Evolutionary conservation across 257 asterid genomes (phyloP), one percentile per base, ranked within the genome.

Genomic region (Ilex aquifolium): DNA sequence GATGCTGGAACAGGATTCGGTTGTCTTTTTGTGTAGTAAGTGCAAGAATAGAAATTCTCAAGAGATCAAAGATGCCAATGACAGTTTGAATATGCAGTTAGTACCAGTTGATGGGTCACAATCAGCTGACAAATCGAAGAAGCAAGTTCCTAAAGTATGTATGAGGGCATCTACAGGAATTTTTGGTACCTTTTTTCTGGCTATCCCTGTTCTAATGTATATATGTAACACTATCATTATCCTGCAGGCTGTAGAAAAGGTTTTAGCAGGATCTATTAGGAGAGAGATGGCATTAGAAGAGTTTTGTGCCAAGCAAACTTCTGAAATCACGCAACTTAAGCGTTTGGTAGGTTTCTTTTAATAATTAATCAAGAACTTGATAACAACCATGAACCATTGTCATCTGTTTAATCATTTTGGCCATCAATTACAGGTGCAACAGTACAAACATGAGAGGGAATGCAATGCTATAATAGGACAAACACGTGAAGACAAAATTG

Each of bases 231-330:
- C 40, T 61, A 72, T 65, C 29, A 65, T 70, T 68, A 60, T 65
- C 56, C 71, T 72, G 69, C 84, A 93, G 99, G 96, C 94, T 31
- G 99, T 93, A 32, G 96, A 93, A 77, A 93, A 79, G 79, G 97
- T 93, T 56, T 75, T 93, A 83, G 95, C 99, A 39, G 99, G 97
- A 69, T 95, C 96, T 50, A 90, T 93, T 78, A 82, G 97, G 62
- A 90, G 99, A 79, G 99, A 93, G 88, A 93, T 90, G 97, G 96
- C 97, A 72, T 67, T 90, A 50, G 99, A 93, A 81, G 97, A 87
- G 76, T 67, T 90, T 42, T 90, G 90, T 74, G 76, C 84, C 65
- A 85, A 85, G 77, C 95, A 87, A 69, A 84, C 70, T 61, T 77
- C 87, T 60, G 96, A 90, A 77, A 87, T 93, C 78, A 78, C 74